phyloP scores from a whole-genome alignment of 768 basidiomycete genomes.

The Amanita inopinata region DNA sequence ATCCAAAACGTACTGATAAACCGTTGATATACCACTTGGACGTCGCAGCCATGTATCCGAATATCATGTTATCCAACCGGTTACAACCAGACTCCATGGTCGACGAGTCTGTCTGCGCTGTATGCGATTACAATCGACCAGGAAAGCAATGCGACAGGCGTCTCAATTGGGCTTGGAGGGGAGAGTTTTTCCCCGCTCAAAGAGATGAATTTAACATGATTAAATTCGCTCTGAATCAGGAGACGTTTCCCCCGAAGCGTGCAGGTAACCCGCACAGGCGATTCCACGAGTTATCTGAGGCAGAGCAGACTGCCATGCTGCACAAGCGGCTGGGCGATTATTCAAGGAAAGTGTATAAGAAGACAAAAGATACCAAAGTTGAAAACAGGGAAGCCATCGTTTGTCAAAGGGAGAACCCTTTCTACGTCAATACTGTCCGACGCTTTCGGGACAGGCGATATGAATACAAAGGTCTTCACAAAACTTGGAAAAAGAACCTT shows the following conservation, averaged over 20 bases:
- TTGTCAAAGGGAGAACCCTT: constrained; percentile 96
- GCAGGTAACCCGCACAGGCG: constrained; percentile 66
- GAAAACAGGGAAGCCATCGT: constrained; percentile 92
- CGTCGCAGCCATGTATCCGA: constrained; percentile 99
- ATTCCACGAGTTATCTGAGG: constrained; percentile 71
- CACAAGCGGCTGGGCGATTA: constrained; percentile 98
- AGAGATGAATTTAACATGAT: constrained; percentile 99
- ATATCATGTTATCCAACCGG: constrained; percentile 99
- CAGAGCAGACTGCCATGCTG: constrained; percentile 85
- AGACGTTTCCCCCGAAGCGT: constrained; percentile 76
- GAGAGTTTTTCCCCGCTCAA: constrained; percentile 96
- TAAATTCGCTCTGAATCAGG: constrained; percentile 91
- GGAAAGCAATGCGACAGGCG: constrained; percentile 91
- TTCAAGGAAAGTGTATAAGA: constrained; percentile 97
- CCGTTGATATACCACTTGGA: constrained; percentile 98
- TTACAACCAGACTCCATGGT: constrained; percentile 97
- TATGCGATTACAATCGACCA: constrained; percentile 96
- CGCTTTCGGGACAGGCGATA: constrained; percentile 96
- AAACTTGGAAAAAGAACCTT: constrained; percentile 99
- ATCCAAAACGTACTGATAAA: constrained; percentile 79
- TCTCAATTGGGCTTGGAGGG: constrained; percentile 97
- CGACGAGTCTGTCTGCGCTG: constrained; percentile 92
- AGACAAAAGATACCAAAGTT: constrained; percentile 94
- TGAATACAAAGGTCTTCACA: constrained; percentile 96
- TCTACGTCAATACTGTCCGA: constrained; percentile 98